Percentiles rank a stretch among this genome's conserved stretches.
These are phyloP conservation scores for Lichtheimia ornata DNA, from an alignment of 371 early-diverging fungal genomes.

Conservation along the genomic window DNA sequence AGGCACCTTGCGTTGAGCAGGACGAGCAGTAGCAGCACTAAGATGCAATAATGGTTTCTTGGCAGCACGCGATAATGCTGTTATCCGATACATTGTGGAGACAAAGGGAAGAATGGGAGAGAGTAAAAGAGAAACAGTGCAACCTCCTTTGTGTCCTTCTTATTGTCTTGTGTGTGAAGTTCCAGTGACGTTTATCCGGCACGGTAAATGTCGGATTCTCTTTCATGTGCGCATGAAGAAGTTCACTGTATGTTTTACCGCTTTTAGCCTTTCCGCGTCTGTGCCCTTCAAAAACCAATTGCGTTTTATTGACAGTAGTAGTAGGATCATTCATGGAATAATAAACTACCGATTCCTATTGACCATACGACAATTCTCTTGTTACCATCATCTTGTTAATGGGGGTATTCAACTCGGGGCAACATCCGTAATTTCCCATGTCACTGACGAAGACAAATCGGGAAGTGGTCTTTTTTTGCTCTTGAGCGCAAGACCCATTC, in stretches of 20 bases:
- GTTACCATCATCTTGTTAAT: no score
- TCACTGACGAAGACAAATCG: slow-evolving; percentile 3
- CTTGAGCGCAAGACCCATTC: no score
- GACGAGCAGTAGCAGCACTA: slow-evolving; percentile 10
- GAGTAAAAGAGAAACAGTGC: slow-evolving; percentile 1
- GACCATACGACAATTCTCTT: no score
- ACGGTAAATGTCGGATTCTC: no score
- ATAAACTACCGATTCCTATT: background rate
- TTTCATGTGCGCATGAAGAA: no score
- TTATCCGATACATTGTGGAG: slow-evolving; percentile 24
- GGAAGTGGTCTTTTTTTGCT: background rate
- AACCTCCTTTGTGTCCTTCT: no score
- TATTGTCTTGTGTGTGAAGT: no score
- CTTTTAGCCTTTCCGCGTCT: slow-evolving; percentile 4
- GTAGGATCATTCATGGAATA: background rate
- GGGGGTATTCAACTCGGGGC: background rate
- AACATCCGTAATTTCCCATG: slow-evolving; percentile 11
- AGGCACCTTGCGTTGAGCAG: background rate
- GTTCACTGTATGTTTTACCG: background rate
- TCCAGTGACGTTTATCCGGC: no score
- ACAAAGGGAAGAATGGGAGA: slow-evolving; percentile 9
- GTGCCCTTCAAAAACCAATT: background rate
- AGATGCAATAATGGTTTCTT: slow-evolving; percentile 12
- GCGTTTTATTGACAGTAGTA: background rate
- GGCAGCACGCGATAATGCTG: slow-evolving; percentile 24